Evolutionary conservation across 2,329 filamentous ascomycete genomes (phyloP), one percentile per base, ranked within the genome.

Genomic region (Nigrograna mackinnonii): DNA sequence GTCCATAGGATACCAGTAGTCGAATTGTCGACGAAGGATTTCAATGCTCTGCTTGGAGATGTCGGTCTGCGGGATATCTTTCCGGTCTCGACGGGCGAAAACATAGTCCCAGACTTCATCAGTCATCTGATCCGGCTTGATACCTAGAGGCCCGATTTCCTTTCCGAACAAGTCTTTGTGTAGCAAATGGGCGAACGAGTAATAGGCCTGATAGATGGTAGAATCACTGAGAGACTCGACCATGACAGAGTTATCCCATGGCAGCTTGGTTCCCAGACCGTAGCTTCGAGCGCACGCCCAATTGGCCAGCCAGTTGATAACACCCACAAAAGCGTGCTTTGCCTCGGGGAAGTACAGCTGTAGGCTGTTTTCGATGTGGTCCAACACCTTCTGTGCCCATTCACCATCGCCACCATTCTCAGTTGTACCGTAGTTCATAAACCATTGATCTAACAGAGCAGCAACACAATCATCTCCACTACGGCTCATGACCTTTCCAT

Each of bases 61-160:
- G 28, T 85, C 85, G 45, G 83, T 87, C 43, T 81, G 68, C 13
- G 86, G 82, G 20, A 91, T 80, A 48, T 77, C 79, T 41, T 89
- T 84, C 17, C 84, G 82, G 41, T 90, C 85, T 14, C 84, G 82
- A 43, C 89, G 84, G 64, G 83, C 86, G 74, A 97, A 96, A 55
- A 97, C 75, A 66, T 95, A 96, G 71, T 99, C 92, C 91, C 91
- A 99, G 35, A 96, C 89, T 57, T 95, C 90, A 54, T 96, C 91
- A 6, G 80, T 90, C 86, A 97, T 91, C 70, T 96, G 90, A 44
- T 94, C 89, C 1, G 90, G 76, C 32, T 79, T 81, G 53, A 97
- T 79, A 49, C 59, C 58, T 4, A 66, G 54, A 24, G 59, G 53
- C 2, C 64, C 64, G 17, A 55, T 41, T 39, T 69, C 59, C 44